Percentiles rank a stretch among this genome's conserved stretches.
phyloP scores from a whole-genome alignment of 306 rosid genomes.

The Mimosa bimucronata region DNA sequence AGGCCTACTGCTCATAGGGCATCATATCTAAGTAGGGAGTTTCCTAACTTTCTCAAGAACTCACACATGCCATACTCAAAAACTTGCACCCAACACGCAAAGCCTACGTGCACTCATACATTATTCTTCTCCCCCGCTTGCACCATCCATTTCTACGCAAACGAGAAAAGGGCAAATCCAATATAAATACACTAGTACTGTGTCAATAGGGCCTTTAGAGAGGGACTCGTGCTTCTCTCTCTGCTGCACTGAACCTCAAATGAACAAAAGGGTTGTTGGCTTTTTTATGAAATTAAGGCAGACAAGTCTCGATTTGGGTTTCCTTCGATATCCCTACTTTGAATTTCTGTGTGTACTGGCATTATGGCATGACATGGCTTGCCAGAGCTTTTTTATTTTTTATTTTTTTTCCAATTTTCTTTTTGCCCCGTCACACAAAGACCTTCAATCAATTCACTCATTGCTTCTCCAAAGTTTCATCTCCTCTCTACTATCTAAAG shows the following conservation, averaged over 20 bases:
- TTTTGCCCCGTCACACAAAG: background rate
- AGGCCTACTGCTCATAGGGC: constrained; percentile 53
- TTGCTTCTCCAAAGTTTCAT: constrained; percentile 32
- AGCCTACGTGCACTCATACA: constrained; percentile 76
- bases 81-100: constrained; percentile 75
- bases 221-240: constrained; percentile 41
- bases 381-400: background rate
- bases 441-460: constrained; percentile 46
- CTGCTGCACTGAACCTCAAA: constrained; percentile 43
- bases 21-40: constrained; percentile 59
- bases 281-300: constrained; percentile 45
- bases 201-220: constrained; percentile 15
- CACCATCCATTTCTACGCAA: constrained; percentile 41
- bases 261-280: constrained; percentile 38
- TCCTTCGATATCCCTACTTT: constrained; percentile 48
- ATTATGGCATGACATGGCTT: constrained; percentile 46
- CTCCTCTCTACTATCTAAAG: constrained; percentile 3
- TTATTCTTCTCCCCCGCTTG: constrained; percentile 47
- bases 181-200: background rate
- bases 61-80: constrained; percentile 58
- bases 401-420: background rate
- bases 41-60: constrained; percentile 38
- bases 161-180: background rate
- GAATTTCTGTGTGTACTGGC: constrained; percentile 44
- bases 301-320: constrained; percentile 46